Conservation (phyloP, 495 filamentous ascomycete species). For the Aspergillus indologenus region DNA sequence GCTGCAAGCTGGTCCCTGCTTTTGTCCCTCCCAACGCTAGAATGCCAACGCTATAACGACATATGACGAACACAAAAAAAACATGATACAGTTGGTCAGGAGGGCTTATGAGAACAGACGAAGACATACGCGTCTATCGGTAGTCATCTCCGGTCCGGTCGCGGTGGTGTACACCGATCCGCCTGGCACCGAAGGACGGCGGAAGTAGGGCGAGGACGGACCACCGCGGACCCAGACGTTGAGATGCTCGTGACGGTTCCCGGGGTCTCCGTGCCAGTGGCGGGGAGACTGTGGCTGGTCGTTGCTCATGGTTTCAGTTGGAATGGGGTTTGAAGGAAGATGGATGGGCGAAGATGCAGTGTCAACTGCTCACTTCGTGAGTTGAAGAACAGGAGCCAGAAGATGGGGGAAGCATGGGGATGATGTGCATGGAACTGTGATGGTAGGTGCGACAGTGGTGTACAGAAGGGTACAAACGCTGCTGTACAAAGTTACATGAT, state of each 20-base stretch:
- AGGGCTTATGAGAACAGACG: not conserved
- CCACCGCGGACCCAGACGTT: conserved; percentile 46
- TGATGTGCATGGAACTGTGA: not conserved
- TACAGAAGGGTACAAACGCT: not conserved
- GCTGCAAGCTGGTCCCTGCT: not conserved
- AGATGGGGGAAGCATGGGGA: not conserved
- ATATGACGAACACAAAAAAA: too few species aligned
- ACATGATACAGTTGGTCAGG: not conserved
- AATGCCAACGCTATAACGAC: not conserved
- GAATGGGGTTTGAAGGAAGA: not conserved
- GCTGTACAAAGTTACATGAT: not conserved
- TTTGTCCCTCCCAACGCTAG: too few species aligned
- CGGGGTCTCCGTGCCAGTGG: conserved; percentile 42
- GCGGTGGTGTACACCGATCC: conserved; percentile 14
- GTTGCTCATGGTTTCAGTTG: conserved; percentile 25
- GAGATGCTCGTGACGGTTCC: conserved; percentile 40
- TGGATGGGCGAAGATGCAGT: not conserved
- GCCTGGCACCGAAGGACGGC: conserved; percentile 21
- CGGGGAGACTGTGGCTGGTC: conserved; percentile 25
- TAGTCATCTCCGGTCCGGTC: conserved; percentile 2
- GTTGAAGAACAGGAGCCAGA: not conserved
- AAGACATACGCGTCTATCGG: conserved; percentile 24
- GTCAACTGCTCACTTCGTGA: conserved; percentile 5
- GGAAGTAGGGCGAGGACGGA: conserved; percentile 23
- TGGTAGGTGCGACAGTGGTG: not conserved